These are phyloP conservation scores for Mikania micrantha DNA, from an alignment of 129 eudicot genomes.

Conservation along the genomic window DNA sequence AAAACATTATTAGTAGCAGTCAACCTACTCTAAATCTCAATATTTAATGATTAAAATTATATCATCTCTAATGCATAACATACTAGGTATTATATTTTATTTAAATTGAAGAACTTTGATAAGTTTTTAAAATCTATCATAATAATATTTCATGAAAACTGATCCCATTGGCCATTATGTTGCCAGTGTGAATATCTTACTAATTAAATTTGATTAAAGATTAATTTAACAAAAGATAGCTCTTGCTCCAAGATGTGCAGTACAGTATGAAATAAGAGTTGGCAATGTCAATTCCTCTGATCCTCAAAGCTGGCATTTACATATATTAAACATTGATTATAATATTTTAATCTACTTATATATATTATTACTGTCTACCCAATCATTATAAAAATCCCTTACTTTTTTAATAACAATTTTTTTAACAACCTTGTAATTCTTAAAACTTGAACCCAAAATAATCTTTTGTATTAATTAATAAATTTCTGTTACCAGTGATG, in stretches of 20 bases:
- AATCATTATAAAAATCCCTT: conserved; percentile 17
- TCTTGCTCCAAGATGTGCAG: conserved; percentile 33
- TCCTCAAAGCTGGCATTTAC: conserved; percentile 29
- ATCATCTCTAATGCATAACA: too few species aligned
- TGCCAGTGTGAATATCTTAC: conserved; percentile 27
- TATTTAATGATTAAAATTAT: too few species aligned
- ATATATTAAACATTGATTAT: conserved; percentile 9
- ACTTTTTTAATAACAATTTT: too few species aligned
- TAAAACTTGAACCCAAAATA: too few species aligned
- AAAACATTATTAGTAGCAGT: too few species aligned
- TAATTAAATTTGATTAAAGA: conserved; percentile 15
- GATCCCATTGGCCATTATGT: conserved; percentile 19
- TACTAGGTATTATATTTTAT: too few species aligned
- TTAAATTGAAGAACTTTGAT: background rate
- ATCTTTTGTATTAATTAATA: too few species aligned
- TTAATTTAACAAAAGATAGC: conserved; percentile 13
- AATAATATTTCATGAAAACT: conserved; percentile 14
- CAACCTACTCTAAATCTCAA: too few species aligned
- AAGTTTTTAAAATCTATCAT: conserved; percentile 22
- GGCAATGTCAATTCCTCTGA: conserved; percentile 45
- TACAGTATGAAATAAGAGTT: conserved; percentile 32
- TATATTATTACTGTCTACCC: conserved; percentile 11
- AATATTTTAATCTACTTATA: conserved; percentile 13
- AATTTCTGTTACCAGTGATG: too few species aligned
- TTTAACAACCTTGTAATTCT: too few species aligned